Evolutionary conservation across 805 yeast genomes (phyloP), one percentile per base, ranked within the genome.

Genomic region (Priceomyces medius): DNA sequence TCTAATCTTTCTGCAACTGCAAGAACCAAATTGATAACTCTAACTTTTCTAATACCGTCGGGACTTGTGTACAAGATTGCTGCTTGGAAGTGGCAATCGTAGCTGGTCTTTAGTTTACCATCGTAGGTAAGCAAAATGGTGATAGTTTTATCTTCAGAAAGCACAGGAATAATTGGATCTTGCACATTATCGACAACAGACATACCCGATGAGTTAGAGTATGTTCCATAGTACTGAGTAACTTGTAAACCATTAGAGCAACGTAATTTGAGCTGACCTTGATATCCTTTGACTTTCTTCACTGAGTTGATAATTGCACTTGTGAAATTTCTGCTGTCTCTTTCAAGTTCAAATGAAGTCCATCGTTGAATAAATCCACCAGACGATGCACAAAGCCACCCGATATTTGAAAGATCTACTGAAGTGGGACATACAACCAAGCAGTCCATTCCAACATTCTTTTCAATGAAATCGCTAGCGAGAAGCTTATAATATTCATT

Each of bases 161-260:
- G 62, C 4, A 78, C 66, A 0, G 95, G 88, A n/a, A 87, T 60
- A n/a, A 67, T 61, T 5, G 93, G 91, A 54, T 85, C 95, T n/a
- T 51, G 53, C 12, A 69, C 65, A 33, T 73, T 74, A n/a, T 59
- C 61, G 3, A 51, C 47, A 3, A 56, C 48, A 9, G 56, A 43
- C 12, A 56, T 45, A 6, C 61, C 63, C 2, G 58, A 36, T 3
- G 53, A 50, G 1, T 60, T 49, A 0, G 66, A 46, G 3, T 70
- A 62, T 5, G 73, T 62, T 0, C 91, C 91, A 52, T 83, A 85
- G 57, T 89, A 87, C 42, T 79, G 79, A 12, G 77, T 64, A 7
- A 91, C 88, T 55, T 87, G 95, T 39, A 93, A 67, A 0, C 98
- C 98, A 48, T 77, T 80, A 1, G 97, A 88, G 52, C 90, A 84